Base-by-base conservation (phyloP, 306 rosid genomes). In the Acacia crassicarpa region DNA sequence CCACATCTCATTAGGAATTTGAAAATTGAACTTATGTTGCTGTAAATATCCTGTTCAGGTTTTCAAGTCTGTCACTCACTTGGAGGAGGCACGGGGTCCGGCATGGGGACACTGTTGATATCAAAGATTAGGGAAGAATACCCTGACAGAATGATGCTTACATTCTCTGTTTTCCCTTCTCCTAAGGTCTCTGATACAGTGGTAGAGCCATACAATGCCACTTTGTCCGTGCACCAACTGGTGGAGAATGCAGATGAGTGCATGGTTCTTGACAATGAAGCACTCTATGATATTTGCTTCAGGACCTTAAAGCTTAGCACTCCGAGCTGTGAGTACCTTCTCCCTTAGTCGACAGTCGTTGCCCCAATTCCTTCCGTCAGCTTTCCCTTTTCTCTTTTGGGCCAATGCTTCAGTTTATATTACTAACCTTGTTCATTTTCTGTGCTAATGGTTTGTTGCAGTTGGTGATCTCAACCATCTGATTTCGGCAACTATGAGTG, bases 401-500 rank as follows among this genome's bases (percentile, higher is more conserved):
- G 27, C 32, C 72, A 27, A 25, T 43, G 62, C 27, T 56, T 56
- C 27, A 33, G 48, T 67, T 63, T 38, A 65, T 19, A 44, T 58
- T 25, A 40, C 16, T 14, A 22, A 12, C 13, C 51, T 33, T 56
- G 30, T 73, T 68, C 41, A 23, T 49, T 61, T 38, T 65, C 67
- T 78, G 19, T 48, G 12, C 48, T 49, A 32, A 19, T 81, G 54
- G 51, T 76, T 58, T 73, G 1, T 48, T 84, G 49, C 89, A 93
- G 98, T 93, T 81, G 98, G 98, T 84, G 98, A 93, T 83, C 92
- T 93, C 82, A 93, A 93, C 89, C 98, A 93, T 81, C 76, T 93
- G 92, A 93, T 93, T 54, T 93, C 98, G 53, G 98, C 98, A 74
- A 93, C 98, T 19, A 93, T 93, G 98, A 93, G 98, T 71, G 98